Evolutionary conservation across 2,329 filamentous ascomycete species (phyloP).

Genomic region (Teratosphaeria destructans): DNA sequence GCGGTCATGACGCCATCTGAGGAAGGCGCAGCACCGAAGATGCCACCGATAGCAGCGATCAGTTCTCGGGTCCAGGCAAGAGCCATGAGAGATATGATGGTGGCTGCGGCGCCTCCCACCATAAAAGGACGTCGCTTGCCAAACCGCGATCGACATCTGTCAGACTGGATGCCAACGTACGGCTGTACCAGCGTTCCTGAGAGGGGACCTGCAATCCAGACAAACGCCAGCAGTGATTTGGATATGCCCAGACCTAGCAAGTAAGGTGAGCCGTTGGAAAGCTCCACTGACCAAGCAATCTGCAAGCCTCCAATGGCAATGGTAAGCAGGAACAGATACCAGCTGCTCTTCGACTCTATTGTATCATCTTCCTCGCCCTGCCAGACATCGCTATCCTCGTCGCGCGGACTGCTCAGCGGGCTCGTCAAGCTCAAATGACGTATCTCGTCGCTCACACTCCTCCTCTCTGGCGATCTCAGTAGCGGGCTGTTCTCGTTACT

Average conservation of each 20-base stretch:
- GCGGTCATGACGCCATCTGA: slow-evolving; percentile 45
- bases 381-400: not conserved
- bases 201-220: slow-evolving; percentile 47
- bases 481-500: slow-evolving; percentile 23
- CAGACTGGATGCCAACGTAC: slow-evolving; percentile 44
- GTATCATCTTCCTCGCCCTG: slow-evolving; percentile 5
- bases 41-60: slow-evolving; percentile 51
- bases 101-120: slow-evolving; percentile 38
- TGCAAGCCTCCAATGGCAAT: slow-evolving; percentile 79
- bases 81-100: slow-evolving; percentile 39
- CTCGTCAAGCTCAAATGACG: slow-evolving; percentile 4
- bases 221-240: slow-evolving; percentile 41
- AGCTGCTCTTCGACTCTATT: slow-evolving; percentile 55
- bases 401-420: not conserved
- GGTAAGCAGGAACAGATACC: slow-evolving; percentile 79
- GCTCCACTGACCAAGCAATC: slow-evolving; percentile 90
- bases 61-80: slow-evolving; percentile 43
- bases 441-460: slow-evolving; percentile 12
- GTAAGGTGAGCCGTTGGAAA: slow-evolving; percentile 74
- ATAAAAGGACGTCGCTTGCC: slow-evolving; percentile 45
- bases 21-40: slow-evolving; percentile 61
- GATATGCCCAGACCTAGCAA: slow-evolving; percentile 43
- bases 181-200: slow-evolving; percentile 45
- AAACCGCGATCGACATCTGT: slow-evolving; percentile 38
- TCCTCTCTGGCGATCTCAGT: slow-evolving; percentile 7